Evolutionary conservation across 2,329 filamentous ascomycete genomes (phyloP), one percentile per base, ranked within the genome.

Genomic region (Aspergillus fructus): DNA sequence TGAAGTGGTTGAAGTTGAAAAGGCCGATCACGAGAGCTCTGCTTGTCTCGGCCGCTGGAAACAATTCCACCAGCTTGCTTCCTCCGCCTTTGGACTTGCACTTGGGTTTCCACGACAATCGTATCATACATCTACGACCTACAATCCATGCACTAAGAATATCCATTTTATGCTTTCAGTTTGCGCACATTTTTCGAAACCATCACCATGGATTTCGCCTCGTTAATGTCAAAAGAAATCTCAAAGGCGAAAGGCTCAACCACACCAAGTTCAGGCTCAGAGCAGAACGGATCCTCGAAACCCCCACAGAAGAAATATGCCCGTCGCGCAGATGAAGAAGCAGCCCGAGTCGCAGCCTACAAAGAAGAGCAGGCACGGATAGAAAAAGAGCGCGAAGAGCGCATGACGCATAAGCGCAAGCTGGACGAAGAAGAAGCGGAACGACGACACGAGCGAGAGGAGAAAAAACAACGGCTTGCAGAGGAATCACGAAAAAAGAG

Each of bases 221-320:
- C 91, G 37, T 80, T 99, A 48, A 96, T 99, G 91, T 87, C 90
- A 68, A 89, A 91, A 71, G 92, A 96, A 76, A 94, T 99, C 69
- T 86, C 90, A 68, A 96, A 94, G 75, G 82, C 88, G 65, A 91
- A 91, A 74, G 77, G 53, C 64, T 76, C 42, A 65, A 77, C 52
- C 62, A 75, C 68, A 41, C 53, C 64, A 59, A 65, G 61, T 50
- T 47, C 55, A 17, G 42, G 55, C 41, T 59, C 57, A 37, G 62
- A 67, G 21, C 46, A 59, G 9, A 66, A 64, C 47, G 55, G 50
- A 2, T 39, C 62, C 11, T 56, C 68, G 27, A 41, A 70, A n/a
- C 54, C 68, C 30, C 53, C 65, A 41, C 68, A 75, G 40, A 88
- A 89, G 68, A 96, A 96, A 75, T 97, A 91, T 74, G 77, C 91